Evolutionary conservation across 2,329 filamentous ascomycete genomes (phyloP).

Genomic region (Colletotrichum navitas): DNA sequence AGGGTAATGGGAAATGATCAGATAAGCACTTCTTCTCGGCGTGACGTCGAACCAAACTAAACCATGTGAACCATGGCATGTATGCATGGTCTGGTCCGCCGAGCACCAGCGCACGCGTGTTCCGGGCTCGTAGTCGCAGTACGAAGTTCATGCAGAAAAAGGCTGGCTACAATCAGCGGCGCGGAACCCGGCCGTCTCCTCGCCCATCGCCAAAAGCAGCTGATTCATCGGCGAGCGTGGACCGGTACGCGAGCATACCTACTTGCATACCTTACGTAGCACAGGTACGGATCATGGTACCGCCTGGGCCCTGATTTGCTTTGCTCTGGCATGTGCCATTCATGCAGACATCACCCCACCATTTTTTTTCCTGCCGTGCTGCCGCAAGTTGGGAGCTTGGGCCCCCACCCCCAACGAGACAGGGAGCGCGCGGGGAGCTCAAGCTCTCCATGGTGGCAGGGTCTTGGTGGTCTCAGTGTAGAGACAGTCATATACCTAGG

Average conservation of each 20-base stretch:
- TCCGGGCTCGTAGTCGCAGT: no score
- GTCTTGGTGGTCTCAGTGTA: not conserved
- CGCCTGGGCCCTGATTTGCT: slow-evolving; percentile 17
- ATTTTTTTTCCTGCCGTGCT: not conserved
- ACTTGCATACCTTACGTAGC: no score
- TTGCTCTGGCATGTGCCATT: slow-evolving; percentile 21
- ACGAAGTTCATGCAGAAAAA: no score
- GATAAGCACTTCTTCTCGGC: slow-evolving; percentile 17
- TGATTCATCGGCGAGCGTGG: no score
- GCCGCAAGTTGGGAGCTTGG: slow-evolving; percentile 27
- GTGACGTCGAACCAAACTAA: not conserved
- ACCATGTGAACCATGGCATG: no score
- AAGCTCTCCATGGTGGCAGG: not conserved
- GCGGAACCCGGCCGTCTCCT: no score
- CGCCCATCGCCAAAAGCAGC: no score
- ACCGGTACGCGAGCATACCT: no score
- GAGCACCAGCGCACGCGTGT: no score
- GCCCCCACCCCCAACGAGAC: slow-evolving; percentile 26
- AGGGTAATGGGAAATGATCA: slow-evolving; percentile 20
- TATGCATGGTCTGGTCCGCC: no score
- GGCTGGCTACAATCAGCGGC: no score
- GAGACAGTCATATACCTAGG: not conserved
- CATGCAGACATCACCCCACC: slow-evolving; percentile 42
- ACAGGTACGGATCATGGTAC: not conserved
- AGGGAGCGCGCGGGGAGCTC: slow-evolving; percentile 6